These are phyloP conservation scores for Magnaporthiopsis poae DNA, from an alignment of 2,329 filamentous ascomycete species.

Conservation along the genomic window DNA sequence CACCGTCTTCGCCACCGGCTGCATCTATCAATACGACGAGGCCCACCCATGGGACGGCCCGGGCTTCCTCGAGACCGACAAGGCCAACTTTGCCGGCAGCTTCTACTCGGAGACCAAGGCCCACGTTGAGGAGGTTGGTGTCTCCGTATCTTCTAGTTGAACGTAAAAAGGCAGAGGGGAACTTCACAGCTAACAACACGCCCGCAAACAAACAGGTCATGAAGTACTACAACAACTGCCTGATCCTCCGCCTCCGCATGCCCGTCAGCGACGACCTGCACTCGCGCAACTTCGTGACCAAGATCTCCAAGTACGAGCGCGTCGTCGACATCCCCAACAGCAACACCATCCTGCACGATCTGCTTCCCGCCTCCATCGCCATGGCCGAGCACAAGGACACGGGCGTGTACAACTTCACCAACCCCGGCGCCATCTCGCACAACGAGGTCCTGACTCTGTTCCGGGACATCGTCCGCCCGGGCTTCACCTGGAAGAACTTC, in stretches of 20 bases:
- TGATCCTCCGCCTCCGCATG: slow-evolving; percentile 60
- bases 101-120: slow-evolving; percentile 61
- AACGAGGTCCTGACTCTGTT: slow-evolving; percentile 57
- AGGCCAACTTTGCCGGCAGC: slow-evolving; percentile 55
- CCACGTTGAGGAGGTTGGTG: slow-evolving; percentile 50
- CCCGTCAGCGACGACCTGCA: slow-evolving; percentile 59
- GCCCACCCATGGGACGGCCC: slow-evolving; percentile 48
- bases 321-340: slow-evolving; percentile 61
- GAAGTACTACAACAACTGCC: slow-evolving; percentile 49
- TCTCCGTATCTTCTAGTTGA: background rate
- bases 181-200: background rate
- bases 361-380: slow-evolving; percentile 51
- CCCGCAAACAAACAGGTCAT: slow-evolving; percentile 36
- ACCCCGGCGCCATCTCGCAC: slow-evolving; percentile 61
- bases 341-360: slow-evolving; percentile 55
- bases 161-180: background rate
- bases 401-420: slow-evolving; percentile 61
- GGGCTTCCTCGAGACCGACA: slow-evolving; percentile 52
- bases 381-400: slow-evolving; percentile 52
- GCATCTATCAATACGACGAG: slow-evolving; percentile 56
- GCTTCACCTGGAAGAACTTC: slow-evolving; percentile 56
- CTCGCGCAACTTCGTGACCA: slow-evolving; percentile 58
- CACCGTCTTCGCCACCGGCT: slow-evolving; percentile 59
- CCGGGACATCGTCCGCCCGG: slow-evolving; percentile 51
- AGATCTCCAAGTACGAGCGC: slow-evolving; percentile 54